phyloP scores from a whole-genome alignment of 2,329 filamentous ascomycete species.

The Botrytis galanthina region DNA sequence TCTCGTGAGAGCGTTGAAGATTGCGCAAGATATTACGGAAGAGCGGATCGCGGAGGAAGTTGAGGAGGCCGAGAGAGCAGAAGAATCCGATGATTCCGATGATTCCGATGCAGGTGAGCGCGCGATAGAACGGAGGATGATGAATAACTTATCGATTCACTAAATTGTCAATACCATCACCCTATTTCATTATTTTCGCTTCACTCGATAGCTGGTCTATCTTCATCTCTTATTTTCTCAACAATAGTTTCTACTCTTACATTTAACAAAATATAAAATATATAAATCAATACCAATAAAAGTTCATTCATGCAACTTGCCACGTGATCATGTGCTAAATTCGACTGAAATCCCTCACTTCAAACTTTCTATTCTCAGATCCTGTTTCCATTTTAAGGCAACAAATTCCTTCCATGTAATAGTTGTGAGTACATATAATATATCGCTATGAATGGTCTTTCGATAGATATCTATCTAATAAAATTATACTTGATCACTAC shows the following conservation, averaged over 20 bases:
- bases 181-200: not conserved
- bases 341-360: not conserved
- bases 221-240: not conserved
- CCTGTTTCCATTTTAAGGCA: not conserved
- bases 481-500: not conserved
- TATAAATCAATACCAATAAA: not conserved
- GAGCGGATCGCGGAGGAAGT: rapidly evolving
- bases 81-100: not conserved
- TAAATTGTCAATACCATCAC: not conserved
- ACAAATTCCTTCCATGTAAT: not conserved
- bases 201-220: not conserved
- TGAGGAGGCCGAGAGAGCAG: not conserved
- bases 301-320: not conserved
- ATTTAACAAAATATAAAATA: not conserved
- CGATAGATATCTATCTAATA: not conserved
- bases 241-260: rapidly evolving
- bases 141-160: not conserved
- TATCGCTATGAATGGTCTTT: not conserved
- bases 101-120: not conserved
- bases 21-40: not conserved
- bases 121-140: not conserved
- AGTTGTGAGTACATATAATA: not conserved
- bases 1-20: not conserved
- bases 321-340: not conserved
- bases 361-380: not conserved